Evolutionary conservation across 768 basidiomycete genomes (phyloP).

Genomic region (Auricularia auricula-judae): DNA sequence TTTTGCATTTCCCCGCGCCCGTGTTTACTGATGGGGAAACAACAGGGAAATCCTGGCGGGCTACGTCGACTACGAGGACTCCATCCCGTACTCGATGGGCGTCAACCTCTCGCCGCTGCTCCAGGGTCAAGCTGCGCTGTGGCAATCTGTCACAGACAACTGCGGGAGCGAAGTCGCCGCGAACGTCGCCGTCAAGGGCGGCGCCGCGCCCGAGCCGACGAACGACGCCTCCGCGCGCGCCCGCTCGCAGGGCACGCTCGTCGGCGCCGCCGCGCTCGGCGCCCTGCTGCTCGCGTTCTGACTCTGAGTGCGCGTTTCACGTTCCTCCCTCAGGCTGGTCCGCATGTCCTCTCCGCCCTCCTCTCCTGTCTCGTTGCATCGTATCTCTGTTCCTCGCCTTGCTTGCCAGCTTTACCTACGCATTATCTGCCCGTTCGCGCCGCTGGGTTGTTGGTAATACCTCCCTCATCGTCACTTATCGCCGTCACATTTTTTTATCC

Average conservation of each 20-base stretch:
- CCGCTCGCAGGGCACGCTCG: neutral
- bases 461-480: neutral
- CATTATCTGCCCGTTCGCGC: neutral
- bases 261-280: neutral
- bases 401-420: no score
- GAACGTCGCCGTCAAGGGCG: slow-evolving; percentile 1
- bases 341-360: no score
- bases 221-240: neutral
- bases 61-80: slow-evolving; percentile 69
- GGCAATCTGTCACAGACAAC: slow-evolving; percentile 42
- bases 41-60: slow-evolving; percentile 57
- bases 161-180: slow-evolving; percentile 58
- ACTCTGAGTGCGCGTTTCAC: neutral
- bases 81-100: slow-evolving; percentile 66
- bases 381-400: no score
- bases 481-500: no score
- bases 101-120: slow-evolving; percentile 53
- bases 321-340: neutral
- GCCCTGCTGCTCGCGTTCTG: neutral
- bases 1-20: no score
- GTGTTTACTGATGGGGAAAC: no score
- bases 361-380: no score
- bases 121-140: slow-evolving; percentile 52
- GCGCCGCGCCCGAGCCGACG: neutral
- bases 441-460: neutral